Evolutionary conservation across 805 yeast genomes (phyloP), one percentile per base, ranked within the genome.

Genomic region (Millerozyma miso): DNA sequence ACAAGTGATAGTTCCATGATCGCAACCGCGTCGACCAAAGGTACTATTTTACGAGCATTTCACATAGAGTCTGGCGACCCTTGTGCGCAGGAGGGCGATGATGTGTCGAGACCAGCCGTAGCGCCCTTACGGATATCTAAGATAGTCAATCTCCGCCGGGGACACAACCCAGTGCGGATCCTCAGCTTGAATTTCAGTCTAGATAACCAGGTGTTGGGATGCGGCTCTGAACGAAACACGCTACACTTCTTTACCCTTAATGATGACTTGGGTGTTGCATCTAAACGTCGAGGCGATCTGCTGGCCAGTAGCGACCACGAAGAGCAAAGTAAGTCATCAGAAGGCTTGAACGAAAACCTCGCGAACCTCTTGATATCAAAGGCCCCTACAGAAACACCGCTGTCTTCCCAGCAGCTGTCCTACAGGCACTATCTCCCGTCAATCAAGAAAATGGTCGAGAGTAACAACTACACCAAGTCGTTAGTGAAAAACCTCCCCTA

Each of bases 21-120:
- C 6, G 73, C 73, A 3, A 65, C 74, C 2, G 75, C 76, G 2
- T 66, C 73, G 1, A 47, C 60, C 15, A 71, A 68, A 44, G 76
- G 76, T 5, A 71, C 76, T 6, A 70, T 71, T 12, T 55, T 71
- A 1, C 53, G 75, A 13, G 65, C 67, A 2, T 60, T 61, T 44
- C 60, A 58, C 43, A 40, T 64, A 5, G 10, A 23, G 29, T 7
- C 29, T 7, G 10, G 6, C 6, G 10, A 23, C 10, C 37, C 41
- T 7, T 42, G 41, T 8, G 15, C 29, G 19, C 43, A 46, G 4
- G 45, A 36, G 10, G 41, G 38, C 15, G 49, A 44, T 29, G 10
- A 23, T 7, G 6, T 10, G 29, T 7, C 29, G 10, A 10, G 10
- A 23, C 10, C 29, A 7, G 43, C 20, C 2, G 48, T 49, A 6